These are phyloP conservation scores for Botryotinia narcissicola DNA, from an alignment of 2,329 filamentous ascomycete species.

Conservation along the genomic window DNA sequence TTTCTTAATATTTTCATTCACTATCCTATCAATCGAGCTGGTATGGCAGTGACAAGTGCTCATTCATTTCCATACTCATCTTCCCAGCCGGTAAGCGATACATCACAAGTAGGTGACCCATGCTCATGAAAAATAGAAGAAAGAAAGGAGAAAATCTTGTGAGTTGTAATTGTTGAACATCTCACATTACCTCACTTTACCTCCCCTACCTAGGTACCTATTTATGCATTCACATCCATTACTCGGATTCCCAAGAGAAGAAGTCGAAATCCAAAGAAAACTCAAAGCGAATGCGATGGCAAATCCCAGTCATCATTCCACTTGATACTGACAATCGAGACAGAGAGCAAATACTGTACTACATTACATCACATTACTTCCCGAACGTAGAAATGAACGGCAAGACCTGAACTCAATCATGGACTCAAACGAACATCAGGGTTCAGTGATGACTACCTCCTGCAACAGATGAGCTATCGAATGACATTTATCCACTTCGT, in stretches of 20 bases:
- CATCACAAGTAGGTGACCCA: not conserved
- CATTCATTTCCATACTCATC: not conserved
- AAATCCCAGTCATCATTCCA: not conserved
- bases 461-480: not conserved
- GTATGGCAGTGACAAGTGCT: too few species aligned
- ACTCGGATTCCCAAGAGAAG: not conserved
- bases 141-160: not conserved
- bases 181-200: not conserved
- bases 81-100: not conserved
- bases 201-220: not conserved
- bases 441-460: not conserved
- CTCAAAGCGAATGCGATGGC: not conserved
- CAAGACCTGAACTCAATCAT: not conserved
- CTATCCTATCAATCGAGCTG: too few species aligned
- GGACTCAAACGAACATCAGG: not conserved
- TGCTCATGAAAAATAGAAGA: not conserved
- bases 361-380: not conserved
- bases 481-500: not conserved
- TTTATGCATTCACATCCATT: not conserved
- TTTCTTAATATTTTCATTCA: too few species aligned
- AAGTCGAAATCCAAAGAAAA: not conserved
- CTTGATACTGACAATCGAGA: not conserved
- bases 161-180: not conserved
- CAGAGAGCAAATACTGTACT: not conserved
- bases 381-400: not conserved